Conservation (phyloP, 257 asterid species). For the Jaltomata sinuosa region DNA sequence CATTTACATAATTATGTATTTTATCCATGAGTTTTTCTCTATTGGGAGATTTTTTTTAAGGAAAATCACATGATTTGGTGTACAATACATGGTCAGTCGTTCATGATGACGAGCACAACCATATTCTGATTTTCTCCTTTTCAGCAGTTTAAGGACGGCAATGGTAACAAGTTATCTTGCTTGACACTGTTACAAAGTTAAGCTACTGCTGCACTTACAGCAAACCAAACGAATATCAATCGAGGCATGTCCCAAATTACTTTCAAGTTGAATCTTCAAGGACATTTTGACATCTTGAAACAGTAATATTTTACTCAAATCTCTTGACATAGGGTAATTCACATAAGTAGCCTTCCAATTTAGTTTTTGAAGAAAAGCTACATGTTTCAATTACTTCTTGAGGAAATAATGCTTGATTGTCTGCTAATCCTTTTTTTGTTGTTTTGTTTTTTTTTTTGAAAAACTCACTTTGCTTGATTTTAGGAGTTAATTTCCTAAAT, state of each 20-base stretch:
- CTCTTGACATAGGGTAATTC: neutral
- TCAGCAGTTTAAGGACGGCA: too few relatives aligned
- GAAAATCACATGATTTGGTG: neutral
- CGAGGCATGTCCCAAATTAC: too few relatives aligned
- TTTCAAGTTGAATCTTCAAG: neutral
- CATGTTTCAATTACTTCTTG: too few relatives aligned
- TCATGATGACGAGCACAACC: neutral
- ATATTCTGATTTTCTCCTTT: neutral
- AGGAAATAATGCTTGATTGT: too few relatives aligned
- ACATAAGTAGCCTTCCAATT: neutral
- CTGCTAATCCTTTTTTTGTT: too few relatives aligned
- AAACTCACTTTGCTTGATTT: neutral
- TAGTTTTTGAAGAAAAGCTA: too few relatives aligned
- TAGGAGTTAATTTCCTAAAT: too few relatives aligned
- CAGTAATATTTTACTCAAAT: neutral
- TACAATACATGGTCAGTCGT: neutral
- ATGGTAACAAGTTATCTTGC: too few relatives aligned
- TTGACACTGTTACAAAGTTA: too few relatives aligned
- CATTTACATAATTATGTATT: neutral
- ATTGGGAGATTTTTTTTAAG: neutral
- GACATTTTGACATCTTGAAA: neutral
- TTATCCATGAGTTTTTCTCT: neutral
- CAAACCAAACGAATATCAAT: too few relatives aligned
- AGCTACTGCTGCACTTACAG: too few relatives aligned
- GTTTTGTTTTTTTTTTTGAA: too few relatives aligned